These are phyloP conservation scores for Chaetomium sp. DNA, from an alignment of 2,329 filamentous ascomycete species.

Conservation along the genomic window DNA sequence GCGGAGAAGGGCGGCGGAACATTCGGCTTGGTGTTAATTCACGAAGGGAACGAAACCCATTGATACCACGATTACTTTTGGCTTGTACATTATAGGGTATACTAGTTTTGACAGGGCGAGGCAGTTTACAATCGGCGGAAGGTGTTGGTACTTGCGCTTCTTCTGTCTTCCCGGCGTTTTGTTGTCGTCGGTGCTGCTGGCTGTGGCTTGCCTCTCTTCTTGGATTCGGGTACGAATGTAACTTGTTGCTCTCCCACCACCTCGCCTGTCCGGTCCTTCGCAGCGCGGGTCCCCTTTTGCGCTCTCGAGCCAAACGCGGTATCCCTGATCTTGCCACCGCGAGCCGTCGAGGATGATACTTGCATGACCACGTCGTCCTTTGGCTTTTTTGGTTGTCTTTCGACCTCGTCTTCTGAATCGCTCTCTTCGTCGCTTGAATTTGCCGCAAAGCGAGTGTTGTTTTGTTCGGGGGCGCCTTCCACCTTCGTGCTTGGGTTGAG, in stretches of 20 bases:
- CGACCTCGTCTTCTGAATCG: constrained; percentile 30
- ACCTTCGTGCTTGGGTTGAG: constrained; percentile 79
- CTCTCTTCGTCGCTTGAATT: constrained; percentile 11
- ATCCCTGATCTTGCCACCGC: constrained; percentile 49
- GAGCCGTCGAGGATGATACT: constrained; percentile 57
- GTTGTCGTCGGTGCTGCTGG: constrained; percentile 27
- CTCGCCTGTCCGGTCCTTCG: constrained; percentile 41
- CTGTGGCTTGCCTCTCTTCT: constrained; percentile 42
- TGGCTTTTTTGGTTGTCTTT: constrained; percentile 37
- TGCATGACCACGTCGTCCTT: constrained; percentile 51
- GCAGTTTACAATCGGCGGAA: constrained; percentile 57
- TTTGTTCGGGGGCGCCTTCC: constrained; percentile 24
- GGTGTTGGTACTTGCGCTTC: constrained; percentile 71
- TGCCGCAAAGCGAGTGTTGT: constrained; percentile 5
- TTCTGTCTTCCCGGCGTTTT: constrained; percentile 35
- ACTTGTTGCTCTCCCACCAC: constrained; percentile 60
- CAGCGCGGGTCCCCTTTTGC: constrained; percentile 43
- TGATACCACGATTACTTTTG: constrained; percentile 15
- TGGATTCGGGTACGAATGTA: constrained; percentile 62
- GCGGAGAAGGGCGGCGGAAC: neutral
- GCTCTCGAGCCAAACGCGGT: constrained; percentile 50
- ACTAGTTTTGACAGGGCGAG: constrained; percentile 13
- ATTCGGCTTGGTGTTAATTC: constrained; percentile 1
- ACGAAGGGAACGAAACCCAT: constrained; percentile 2
- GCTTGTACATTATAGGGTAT: constrained; percentile 22